Evolutionary conservation across 169 alveolate species (phyloP).

Genomic region (Cryptosporidium sp.): DNA sequence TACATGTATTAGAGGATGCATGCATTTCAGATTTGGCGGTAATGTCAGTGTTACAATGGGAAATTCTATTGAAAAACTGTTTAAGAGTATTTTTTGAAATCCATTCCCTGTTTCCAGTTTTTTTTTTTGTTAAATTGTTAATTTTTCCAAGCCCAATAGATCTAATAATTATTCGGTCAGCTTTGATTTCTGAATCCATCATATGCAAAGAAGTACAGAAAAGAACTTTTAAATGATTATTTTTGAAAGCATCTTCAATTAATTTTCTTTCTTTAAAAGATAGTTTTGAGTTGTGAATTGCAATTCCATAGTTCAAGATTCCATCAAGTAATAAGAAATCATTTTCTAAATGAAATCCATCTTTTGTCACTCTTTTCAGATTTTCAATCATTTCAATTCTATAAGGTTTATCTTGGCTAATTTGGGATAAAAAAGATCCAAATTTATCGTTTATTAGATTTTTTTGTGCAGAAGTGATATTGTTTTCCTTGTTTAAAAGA

Average conservation of each 20-base stretch:
- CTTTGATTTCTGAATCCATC: slow-evolving; percentile 16
- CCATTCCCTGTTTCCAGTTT: slow-evolving; percentile 53
- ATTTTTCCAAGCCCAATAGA: slow-evolving; percentile 61
- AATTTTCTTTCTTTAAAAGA: slow-evolving; percentile 37
- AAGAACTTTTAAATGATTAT: slow-evolving; percentile 2
- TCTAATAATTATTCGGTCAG: slow-evolving; percentile 51
- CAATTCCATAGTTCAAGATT: slow-evolving; percentile 29
- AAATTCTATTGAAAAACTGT: background rate
- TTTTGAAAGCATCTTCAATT: slow-evolving; percentile 45
- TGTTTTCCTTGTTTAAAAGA: background rate
- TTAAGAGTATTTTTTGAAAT: slow-evolving; percentile 13
- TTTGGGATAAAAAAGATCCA: background rate
- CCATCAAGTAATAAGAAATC: background rate
- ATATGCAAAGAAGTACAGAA: slow-evolving; percentile 25
- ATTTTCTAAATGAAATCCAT: background rate
- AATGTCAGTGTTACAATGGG: background rate
- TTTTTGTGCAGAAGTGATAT: background rate
- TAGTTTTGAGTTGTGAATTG: slow-evolving; percentile 31
- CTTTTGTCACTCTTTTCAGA: background rate
- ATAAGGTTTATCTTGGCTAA: background rate
- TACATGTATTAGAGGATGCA: background rate
- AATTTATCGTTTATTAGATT: background rate
- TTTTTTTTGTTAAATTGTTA: slow-evolving; percentile 4
- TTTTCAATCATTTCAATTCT: slow-evolving; percentile 6
- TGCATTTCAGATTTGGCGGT: background rate